These are phyloP conservation scores for Lonicera japonica DNA, from an alignment of 129 eudicot genomes.

Conservation along the genomic window DNA sequence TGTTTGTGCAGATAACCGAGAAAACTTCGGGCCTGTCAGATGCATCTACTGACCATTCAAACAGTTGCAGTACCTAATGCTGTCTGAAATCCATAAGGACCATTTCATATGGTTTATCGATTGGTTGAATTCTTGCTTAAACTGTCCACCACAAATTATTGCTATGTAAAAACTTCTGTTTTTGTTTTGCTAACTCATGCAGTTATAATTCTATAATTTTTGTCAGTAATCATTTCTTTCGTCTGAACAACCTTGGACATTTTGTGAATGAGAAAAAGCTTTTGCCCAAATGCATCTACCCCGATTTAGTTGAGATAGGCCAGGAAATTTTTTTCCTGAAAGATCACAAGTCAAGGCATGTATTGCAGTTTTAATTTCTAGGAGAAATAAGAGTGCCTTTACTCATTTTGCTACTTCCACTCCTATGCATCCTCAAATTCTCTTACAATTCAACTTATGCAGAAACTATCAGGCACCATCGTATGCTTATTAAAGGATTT, in stretches of 20 bases:
- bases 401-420: neutral
- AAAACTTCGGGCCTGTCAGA: no score
- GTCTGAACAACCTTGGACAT: neutral
- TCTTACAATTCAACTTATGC: constrained; percentile 10
- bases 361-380: neutral
- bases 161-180: no score
- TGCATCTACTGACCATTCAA: no score
- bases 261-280: neutral
- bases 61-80: no score
- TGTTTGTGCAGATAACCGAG: no score
- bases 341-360: constrained; percentile 4
- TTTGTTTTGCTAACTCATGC: neutral
- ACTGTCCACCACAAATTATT: no score
- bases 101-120: no score
- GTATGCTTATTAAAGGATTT: constrained; percentile 57
- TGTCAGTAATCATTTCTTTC: neutral
- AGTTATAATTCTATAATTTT: neutral
- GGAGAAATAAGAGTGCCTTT: neutral
- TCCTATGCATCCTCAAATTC: neutral
- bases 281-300: neutral
- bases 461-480: constrained; percentile 60
- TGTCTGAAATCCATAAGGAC: neutral
- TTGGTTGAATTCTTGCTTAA: no score
- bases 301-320: neutral
- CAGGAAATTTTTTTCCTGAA: neutral